Percentiles rank a stretch among this genome's conserved stretches.
phyloP scores from a whole-genome alignment of 2,329 filamentous ascomycete genomes.

The Colletotrichum liriopes region DNA sequence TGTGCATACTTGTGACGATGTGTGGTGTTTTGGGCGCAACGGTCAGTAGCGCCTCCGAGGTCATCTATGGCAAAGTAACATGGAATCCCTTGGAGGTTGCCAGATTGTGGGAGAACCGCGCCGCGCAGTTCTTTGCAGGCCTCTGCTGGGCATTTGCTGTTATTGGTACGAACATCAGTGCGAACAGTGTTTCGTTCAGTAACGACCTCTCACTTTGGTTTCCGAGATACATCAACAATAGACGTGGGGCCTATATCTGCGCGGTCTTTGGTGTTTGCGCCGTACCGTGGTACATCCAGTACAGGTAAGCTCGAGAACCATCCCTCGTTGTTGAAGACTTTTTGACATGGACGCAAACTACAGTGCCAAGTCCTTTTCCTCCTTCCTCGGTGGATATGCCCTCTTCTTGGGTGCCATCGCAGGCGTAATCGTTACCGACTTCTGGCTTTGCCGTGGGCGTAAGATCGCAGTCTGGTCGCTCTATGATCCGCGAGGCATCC shows the following conservation, averaged over 20 bases:
- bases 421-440: conserved; percentile 55
- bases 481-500: conserved; percentile 59
- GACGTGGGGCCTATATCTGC: conserved; percentile 61
- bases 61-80: conserved; percentile 46
- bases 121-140: conserved; percentile 51
- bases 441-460: conserved; percentile 55
- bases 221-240: conserved; percentile 68
- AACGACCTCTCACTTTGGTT: conserved; percentile 69
- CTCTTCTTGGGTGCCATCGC: conserved; percentile 57
- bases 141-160: conserved; percentile 58
- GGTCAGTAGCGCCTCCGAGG: conserved; percentile 54
- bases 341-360: conserved; percentile 45
- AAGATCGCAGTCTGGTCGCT: conserved; percentile 55
- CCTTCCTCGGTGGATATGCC: conserved; percentile 54
- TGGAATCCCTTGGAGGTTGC: conserved; percentile 52
- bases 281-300: conserved; percentile 44
- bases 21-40: conserved; percentile 66
- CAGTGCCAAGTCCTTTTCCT: conserved; percentile 41
- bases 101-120: conserved; percentile 48
- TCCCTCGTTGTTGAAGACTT: conserved; percentile 40
- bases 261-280: conserved; percentile 41
- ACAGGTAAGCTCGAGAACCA: conserved; percentile 27
- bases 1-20: conserved; percentile 41
- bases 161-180: conserved; percentile 67
- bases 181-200: conserved; percentile 67